phyloP scores from a whole-genome alignment of 495 filamentous ascomycete species.

The Recurvomyces mirabilis region DNA sequence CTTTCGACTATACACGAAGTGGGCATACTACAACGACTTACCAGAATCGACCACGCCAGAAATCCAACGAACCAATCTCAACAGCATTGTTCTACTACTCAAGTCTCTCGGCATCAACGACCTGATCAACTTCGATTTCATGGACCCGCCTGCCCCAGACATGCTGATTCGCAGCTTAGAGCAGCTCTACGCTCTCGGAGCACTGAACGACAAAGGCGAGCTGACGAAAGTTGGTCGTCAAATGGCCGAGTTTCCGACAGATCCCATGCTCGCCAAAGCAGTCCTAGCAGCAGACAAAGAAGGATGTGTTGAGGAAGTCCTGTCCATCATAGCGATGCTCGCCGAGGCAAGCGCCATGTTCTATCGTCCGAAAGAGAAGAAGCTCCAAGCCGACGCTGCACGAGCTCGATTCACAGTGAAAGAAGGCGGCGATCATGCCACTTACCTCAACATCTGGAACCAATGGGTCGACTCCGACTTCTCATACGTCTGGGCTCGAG shows the following conservation, averaged over 20 bases:
- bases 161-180: conserved; percentile 84
- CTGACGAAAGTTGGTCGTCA: conserved; percentile 86
- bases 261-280: conserved; percentile 84
- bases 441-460: conserved; percentile 91
- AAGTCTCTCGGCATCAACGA: conserved; percentile 92
- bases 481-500: conserved; percentile 73
- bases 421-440: conserved; percentile 85
- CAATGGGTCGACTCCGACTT: conserved; percentile 94
- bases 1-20: conserved; percentile 91
- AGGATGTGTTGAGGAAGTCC: conserved; percentile 85
- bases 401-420: conserved; percentile 85
- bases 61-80: conserved; percentile 86
- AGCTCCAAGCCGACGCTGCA: conserved; percentile 87
- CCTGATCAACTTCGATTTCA: conserved; percentile 89
- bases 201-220: conserved; percentile 79
- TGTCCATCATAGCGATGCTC: conserved; percentile 92
- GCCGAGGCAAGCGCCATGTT: conserved; percentile 81
- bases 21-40: conserved; percentile 87
- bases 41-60: conserved; percentile 89
- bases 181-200: conserved; percentile 82
- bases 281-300: conserved; percentile 83
- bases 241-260: conserved; percentile 94
- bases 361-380: conserved; percentile 95
- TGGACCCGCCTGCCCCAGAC: conserved; percentile 87
- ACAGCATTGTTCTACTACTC: conserved; percentile 68